Base-by-base conservation (phyloP, 345 rosid species). In the Psidium guajava region DNA sequence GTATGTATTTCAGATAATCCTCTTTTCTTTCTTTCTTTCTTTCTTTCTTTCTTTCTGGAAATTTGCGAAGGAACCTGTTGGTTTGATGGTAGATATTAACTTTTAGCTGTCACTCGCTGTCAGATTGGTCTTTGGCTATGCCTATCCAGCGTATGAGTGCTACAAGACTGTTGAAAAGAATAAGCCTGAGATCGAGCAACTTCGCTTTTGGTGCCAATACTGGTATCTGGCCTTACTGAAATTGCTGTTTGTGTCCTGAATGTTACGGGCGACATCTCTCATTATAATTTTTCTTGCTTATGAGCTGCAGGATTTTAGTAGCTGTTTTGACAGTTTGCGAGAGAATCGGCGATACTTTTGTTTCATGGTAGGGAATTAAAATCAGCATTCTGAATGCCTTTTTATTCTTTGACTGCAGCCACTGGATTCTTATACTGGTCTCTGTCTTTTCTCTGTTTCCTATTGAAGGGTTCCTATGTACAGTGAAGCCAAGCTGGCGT, bases 201-300 rank as follows among this genome's bases (percentile, higher is more conserved):
- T 93, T 42, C 91, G 89, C 15, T 93, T 93, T 86, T 93, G 95
- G 95, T 93, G 95, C 91, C 95, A 89, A 89, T 93, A 93, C 85
- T 93, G 95, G 95, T 90, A 88, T 85, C 47, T 32, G 42, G 28
- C 57, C 32, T 58, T 14, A 24, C 53, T 9, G 58, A 69, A 36
- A 64, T 49, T 88, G 28, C 54, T 25, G n/a, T 28, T 54, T 44
- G 21, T 52, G 20, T 32, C 83, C 44, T 64, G 10, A 5, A 44
- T 25, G 28, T 28, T 50, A 20, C 18, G 24, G 69, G 32, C 44
- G 53, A 44, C 20, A 24, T 10, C 22, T 8, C 9, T 54, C 22
- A 14, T 44, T 16, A 20, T 85, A 36, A 61, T 73, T 44, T 64
- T 54, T 27, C 52, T 64, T n/a, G 36, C 56, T 77, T 12, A 11